Percentiles rank a stretch among this genome's conserved stretches.
phyloP scores from a whole-genome alignment of 108 stramenopile genomes.

The Craspedostauros australis region DNA sequence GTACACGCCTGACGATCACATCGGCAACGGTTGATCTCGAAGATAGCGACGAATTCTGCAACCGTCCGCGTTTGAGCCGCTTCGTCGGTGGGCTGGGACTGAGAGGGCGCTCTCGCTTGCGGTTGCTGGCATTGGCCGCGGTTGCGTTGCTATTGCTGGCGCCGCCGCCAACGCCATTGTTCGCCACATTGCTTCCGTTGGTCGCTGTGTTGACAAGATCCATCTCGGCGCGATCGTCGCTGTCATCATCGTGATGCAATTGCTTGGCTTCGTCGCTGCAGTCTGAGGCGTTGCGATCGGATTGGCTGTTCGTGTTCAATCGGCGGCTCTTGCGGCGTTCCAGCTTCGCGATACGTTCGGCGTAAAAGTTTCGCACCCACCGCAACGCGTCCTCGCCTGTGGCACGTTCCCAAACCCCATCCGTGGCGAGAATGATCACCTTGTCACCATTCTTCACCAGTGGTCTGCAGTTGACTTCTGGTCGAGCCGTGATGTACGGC shows the following conservation, averaged over 20 bases:
- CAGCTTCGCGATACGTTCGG: constrained; percentile 52
- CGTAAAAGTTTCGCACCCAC: constrained; percentile 70
- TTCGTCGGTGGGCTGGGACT: constrained; percentile 39
- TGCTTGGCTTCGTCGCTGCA: constrained; percentile 17
- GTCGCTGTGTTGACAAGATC: too few relatives aligned
- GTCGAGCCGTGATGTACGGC: constrained; percentile 80
- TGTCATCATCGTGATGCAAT: constrained; percentile 25
- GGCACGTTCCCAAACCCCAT: constrained; percentile 84
- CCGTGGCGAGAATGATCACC: constrained; percentile 72
- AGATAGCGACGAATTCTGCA: constrained; percentile 13
- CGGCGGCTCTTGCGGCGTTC: constrained; percentile 32
- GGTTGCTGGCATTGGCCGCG: constrained; percentile 9
- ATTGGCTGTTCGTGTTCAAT: constrained; percentile 2
- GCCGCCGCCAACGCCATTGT: neutral
- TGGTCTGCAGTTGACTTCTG: constrained; percentile 81
- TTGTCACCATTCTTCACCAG: constrained; percentile 60
- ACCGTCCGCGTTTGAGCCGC: constrained; percentile 28
- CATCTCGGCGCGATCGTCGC: constrained; percentile 16
- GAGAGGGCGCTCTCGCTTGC: constrained; percentile 31
- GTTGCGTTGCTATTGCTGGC: neutral
- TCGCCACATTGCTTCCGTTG: constrained; percentile 5
- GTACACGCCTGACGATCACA: constrained; percentile 70
- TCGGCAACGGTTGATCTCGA: constrained; percentile 63
- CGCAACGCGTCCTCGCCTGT: constrained; percentile 62
- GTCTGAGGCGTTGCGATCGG: constrained; percentile 12